Evolutionary conservation across 2,329 filamentous ascomycete species (phyloP).

Genomic region (Cladosporium sp.): DNA sequence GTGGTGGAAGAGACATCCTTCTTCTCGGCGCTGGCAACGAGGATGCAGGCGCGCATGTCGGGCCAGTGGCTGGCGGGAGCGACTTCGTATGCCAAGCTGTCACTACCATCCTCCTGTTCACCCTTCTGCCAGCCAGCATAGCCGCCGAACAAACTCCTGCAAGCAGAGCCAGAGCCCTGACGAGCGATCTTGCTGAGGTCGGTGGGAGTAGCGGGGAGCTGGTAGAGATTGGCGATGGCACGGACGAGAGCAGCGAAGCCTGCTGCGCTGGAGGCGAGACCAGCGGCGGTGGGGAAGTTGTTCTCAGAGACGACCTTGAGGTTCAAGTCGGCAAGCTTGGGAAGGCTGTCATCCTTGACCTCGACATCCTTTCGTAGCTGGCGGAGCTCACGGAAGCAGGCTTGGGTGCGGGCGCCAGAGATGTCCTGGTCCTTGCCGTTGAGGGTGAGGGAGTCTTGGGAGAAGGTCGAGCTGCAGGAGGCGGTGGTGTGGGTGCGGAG

Average conservation of each 20-base stretch:
- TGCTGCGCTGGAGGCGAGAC: constrained; percentile 69
- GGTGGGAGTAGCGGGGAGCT: constrained; percentile 74
- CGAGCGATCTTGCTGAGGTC: constrained; percentile 87
- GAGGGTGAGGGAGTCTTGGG: constrained; percentile 70
- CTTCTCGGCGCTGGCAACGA: constrained; percentile 90
- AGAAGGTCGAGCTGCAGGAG: constrained; percentile 75
- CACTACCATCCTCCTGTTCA: constrained; percentile 70
- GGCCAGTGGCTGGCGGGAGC: constrained; percentile 91
- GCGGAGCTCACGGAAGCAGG: constrained; percentile 86
- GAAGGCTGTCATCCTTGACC: constrained; percentile 67
- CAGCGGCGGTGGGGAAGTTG: constrained; percentile 98
- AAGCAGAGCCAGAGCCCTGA: constrained; percentile 93
- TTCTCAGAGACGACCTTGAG: constrained; percentile 92
- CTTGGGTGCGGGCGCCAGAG: constrained; percentile 84
- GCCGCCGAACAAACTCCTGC: constrained; percentile 87
- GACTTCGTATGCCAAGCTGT: constrained; percentile 85
- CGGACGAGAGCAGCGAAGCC: constrained; percentile 69
- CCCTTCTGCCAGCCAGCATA: constrained; percentile 96
- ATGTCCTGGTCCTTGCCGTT: constrained; percentile 84
- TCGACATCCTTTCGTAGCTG: constrained; percentile 75
- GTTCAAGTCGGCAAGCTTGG: constrained; percentile 73
- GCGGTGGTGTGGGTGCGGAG: constrained; percentile 95
- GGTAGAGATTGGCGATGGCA: constrained; percentile 88
- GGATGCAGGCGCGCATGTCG: constrained; percentile 85
- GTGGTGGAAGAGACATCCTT: constrained; percentile 91